phyloP scores from a whole-genome alignment of 225 moss, liverwort and hornwort genomes.

The Pleurozium schreberi region DNA sequence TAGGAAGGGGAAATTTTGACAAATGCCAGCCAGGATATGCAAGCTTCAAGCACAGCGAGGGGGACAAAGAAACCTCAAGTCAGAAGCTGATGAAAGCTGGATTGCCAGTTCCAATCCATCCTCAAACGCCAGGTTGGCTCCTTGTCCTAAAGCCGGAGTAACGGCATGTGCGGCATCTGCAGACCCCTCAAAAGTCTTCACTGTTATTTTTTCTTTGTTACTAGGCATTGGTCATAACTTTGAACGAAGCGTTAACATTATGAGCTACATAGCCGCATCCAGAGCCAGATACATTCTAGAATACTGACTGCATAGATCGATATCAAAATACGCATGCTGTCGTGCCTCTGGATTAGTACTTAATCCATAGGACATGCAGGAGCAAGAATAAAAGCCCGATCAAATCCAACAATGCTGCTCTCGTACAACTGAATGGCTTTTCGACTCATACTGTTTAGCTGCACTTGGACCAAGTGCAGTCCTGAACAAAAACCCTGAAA shows the following conservation, averaged over 20 bases:
- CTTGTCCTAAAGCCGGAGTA: constrained; percentile 50
- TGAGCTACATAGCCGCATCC: neutral
- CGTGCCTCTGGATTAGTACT: neutral
- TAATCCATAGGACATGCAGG: neutral
- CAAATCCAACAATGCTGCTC: neutral
- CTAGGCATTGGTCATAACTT: neutral
- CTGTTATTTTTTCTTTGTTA: neutral
- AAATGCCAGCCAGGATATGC: neutral
- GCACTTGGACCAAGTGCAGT: neutral
- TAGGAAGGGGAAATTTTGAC: neutral
- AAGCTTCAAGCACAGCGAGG: neutral
- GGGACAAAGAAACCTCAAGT: constrained; percentile 24
- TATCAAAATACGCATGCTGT: neutral
- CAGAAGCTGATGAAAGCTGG: constrained; percentile 36
- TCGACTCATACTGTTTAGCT: neutral
- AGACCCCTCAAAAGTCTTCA: neutral
- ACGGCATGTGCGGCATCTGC: constrained; percentile 61
- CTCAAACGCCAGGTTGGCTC: constrained; percentile 50
- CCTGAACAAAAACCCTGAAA: neutral
- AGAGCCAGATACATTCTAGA: neutral
- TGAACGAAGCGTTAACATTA: neutral
- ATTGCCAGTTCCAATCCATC: constrained; percentile 55
- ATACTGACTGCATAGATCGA: neutral
- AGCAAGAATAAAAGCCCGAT: neutral
- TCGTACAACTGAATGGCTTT: neutral